phyloP scores from a whole-genome alignment of 2,329 filamentous ascomycete genomes.

The Pyricularia sp. region DNA sequence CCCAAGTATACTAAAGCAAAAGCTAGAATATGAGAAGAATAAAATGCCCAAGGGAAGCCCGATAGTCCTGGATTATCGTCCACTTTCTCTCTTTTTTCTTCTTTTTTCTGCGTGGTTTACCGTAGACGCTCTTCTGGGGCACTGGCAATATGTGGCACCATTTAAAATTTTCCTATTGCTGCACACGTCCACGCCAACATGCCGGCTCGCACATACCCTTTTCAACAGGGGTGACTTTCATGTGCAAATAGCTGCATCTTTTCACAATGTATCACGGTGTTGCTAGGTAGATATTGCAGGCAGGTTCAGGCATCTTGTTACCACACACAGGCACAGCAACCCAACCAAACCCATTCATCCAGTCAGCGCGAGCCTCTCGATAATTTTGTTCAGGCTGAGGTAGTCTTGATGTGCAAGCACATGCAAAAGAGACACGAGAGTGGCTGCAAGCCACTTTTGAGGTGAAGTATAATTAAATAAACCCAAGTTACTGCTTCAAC shows the following conservation, averaged over 20 bases:
- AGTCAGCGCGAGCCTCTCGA: too few relatives aligned
- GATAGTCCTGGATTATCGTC: background rate
- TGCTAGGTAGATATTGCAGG: background rate
- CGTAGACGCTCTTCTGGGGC: background rate
- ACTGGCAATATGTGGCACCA: background rate
- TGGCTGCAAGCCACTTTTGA: too few relatives aligned
- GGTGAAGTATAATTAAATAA: too few relatives aligned
- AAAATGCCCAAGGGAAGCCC: background rate
- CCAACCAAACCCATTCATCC: too few relatives aligned
- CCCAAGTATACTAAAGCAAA: slow-evolving; percentile 22
- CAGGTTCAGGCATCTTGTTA: background rate
- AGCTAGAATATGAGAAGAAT: slow-evolving; percentile 31
- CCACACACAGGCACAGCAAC: too few relatives aligned
- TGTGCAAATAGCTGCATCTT: background rate
- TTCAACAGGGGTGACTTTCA: background rate
- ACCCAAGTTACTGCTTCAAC: too few relatives aligned
- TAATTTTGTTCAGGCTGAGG: too few relatives aligned
- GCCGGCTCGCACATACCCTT: background rate
- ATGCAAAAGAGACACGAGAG: too few relatives aligned
- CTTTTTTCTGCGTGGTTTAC: background rate
- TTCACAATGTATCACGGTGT: background rate
- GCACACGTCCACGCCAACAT: background rate
- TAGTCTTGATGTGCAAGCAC: too few relatives aligned
- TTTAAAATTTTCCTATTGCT: background rate
- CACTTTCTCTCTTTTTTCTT: background rate